These are phyloP conservation scores for Inga leiocalycina DNA, from an alignment of 306 rosid species.

Conservation along the genomic window DNA sequence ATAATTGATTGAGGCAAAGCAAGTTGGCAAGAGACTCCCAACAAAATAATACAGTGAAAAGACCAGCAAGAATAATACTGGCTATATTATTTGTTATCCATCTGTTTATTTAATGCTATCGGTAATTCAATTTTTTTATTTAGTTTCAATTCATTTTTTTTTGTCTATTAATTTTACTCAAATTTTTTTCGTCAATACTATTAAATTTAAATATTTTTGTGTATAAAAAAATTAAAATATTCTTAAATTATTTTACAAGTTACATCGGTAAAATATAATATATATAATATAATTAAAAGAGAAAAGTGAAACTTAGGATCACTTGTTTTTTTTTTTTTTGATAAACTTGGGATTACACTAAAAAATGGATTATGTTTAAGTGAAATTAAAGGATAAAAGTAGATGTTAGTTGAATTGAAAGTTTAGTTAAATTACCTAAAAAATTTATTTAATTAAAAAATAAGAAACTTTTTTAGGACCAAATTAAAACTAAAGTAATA, in stretches of 20 bases:
- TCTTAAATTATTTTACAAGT: background rate
- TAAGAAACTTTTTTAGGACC: background rate
- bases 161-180: background rate
- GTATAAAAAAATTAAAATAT: too few relatives aligned
- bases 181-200: too few relatives aligned
- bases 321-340: background rate
- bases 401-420: too few relatives aligned
- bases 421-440: too few relatives aligned
- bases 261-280: background rate
- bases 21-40: background rate
- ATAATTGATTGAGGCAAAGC: background rate
- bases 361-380: background rate
- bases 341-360: too few relatives aligned
- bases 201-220: background rate
- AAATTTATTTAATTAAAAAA: too few relatives aligned
- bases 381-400: background rate
- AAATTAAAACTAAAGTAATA: too few relatives aligned
- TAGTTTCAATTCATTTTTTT: too few relatives aligned
- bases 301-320: background rate
- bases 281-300: background rate
- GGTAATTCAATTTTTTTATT: background rate
- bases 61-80: background rate
- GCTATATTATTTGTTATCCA: background rate
- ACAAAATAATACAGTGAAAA: background rate
- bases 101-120: background rate